These are phyloP conservation scores for Elsinoe batatas DNA, from an alignment of 2,329 filamentous ascomycete genomes.

Conservation along the genomic window DNA sequence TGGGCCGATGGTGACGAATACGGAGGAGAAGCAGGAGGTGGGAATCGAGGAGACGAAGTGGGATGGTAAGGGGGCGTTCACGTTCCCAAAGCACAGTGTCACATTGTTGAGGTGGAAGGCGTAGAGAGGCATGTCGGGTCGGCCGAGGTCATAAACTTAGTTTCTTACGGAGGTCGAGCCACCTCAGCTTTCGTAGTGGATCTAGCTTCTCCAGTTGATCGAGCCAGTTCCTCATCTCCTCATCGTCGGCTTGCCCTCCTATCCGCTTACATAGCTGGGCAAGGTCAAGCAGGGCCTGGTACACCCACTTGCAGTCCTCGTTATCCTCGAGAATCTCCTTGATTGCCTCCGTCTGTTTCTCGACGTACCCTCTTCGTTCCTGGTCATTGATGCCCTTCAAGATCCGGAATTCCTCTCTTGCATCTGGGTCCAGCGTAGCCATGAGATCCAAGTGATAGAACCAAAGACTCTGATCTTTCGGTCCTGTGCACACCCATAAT, in stretches of 20 bases:
- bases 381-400: conserved; percentile 51
- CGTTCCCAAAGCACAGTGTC: conserved; percentile 46
- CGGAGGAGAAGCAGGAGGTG: conserved; percentile 52
- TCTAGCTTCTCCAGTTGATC: conserved; percentile 59
- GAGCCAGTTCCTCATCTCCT: conserved; percentile 46
- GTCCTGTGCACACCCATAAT: conserved; percentile 63
- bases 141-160: conserved; percentile 29
- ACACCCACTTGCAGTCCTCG: conserved; percentile 75
- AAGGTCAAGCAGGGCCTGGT: conserved; percentile 74
- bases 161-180: conserved; percentile 56
- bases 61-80: conserved; percentile 52
- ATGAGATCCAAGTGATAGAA: conserved; percentile 91
- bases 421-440: conserved; percentile 49
- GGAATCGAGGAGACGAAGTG: conserved; percentile 51
- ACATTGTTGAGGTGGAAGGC: conserved; percentile 17
- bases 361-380: conserved; percentile 57
- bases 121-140: not conserved
- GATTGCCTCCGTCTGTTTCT: conserved; percentile 63
- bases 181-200: conserved; percentile 62
- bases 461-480: conserved; percentile 92
- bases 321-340: conserved; percentile 57
- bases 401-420: conserved; percentile 47
- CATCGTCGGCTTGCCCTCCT: conserved; percentile 27
- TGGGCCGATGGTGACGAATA: conserved; percentile 51
- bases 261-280: conserved; percentile 50